Base-by-base conservation (phyloP, 257 asterid species). In the Jacaranda mimosifolia region DNA sequence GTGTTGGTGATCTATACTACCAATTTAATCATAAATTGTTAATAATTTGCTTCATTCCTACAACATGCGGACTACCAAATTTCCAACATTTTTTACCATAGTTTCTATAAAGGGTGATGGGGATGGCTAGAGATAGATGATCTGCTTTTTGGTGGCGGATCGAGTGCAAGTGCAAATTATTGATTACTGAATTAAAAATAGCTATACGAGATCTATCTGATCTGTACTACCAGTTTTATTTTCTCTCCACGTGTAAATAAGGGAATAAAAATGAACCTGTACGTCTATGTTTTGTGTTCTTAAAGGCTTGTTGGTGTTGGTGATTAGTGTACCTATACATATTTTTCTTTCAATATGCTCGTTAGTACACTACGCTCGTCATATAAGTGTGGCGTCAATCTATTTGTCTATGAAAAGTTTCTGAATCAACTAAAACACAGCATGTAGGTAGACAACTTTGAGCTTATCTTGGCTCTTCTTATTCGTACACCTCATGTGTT, bases 401-500 rank as follows among this genome's bases (percentile, higher is more conserved):
- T 58, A 48, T n/a, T 10, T 73, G 19, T 49, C 70, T 63, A 17
- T 35, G 60, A 48, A 49, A 42, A 68, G 49, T 68, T 70, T 7
- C 65, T 10, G 18, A 45, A 64, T 68, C 58, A 39, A 77, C 79
- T 53, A 63, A 26, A 9, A 32, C 65, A 40, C 35, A 17, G 17
- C 21, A 3, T 66, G n/a, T 42, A 63, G 58, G 9, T 68, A 43
- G 60, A 46, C 21, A 42, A 36, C 15, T 17, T 21, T 32, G 59
- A 39, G 78, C 55, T 51, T 63, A 68, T 38, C 40, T 75, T 82
- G 67, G 10, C 46, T 39, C 62, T 39, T 77, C 62, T 57, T n/a
- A 55, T 63, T 21, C 13, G 73, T 70, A 46, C 39, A 69, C 21
- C 71, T 68, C 76, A 52, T 77, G 66, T 43, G 69, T 81, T 64